A percentile compares a stretch with the other conserved stretches of the same genome.
Evolutionary conservation across 345 rosid species (phyloP).

Genomic region (Mangifera indica): DNA sequence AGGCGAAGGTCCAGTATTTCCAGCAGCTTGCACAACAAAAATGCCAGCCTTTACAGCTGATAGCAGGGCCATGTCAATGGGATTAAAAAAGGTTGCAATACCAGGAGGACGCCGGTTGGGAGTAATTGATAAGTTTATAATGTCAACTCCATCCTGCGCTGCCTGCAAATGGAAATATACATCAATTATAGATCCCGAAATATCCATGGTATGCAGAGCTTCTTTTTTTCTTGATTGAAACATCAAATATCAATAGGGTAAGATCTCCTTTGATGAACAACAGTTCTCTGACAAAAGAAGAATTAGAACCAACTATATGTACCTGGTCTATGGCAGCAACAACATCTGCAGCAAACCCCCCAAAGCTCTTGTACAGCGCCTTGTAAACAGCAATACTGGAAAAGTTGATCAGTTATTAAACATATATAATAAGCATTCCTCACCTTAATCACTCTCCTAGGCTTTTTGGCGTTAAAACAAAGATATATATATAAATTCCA

Average conservation of each 20-base stretch:
- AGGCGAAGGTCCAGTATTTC: conserved; percentile 96
- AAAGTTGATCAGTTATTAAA: conserved; percentile 23
- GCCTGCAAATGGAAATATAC: conserved; percentile 52
- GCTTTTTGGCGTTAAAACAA: not conserved
- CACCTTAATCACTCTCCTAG: not conserved
- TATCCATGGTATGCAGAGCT: not conserved
- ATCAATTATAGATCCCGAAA: conserved; percentile 2
- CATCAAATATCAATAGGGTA: not conserved
- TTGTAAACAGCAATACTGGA: conserved; percentile 87
- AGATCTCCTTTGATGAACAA: not conserved
- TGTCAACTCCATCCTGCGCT: conserved; percentile 97
- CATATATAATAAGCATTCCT: not conserved
- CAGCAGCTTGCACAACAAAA: conserved; percentile 98
- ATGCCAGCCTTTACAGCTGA: conserved; percentile 90
- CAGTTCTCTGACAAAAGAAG: not conserved
- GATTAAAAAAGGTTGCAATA: conserved; percentile 89
- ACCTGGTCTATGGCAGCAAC: conserved; percentile 99
- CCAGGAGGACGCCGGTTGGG: conserved; percentile 97
- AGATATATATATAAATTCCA: not conserved
- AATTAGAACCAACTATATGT: conserved; percentile 15
- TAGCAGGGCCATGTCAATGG: conserved; percentile 92
- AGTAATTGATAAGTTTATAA: conserved; percentile 86
- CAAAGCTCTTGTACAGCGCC: conserved; percentile 90
- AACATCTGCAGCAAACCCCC: conserved; percentile 98
- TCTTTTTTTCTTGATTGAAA: not conserved